Conservation (phyloP, 1,284 basidiomycete species). For the Trametes sp. region DNA sequence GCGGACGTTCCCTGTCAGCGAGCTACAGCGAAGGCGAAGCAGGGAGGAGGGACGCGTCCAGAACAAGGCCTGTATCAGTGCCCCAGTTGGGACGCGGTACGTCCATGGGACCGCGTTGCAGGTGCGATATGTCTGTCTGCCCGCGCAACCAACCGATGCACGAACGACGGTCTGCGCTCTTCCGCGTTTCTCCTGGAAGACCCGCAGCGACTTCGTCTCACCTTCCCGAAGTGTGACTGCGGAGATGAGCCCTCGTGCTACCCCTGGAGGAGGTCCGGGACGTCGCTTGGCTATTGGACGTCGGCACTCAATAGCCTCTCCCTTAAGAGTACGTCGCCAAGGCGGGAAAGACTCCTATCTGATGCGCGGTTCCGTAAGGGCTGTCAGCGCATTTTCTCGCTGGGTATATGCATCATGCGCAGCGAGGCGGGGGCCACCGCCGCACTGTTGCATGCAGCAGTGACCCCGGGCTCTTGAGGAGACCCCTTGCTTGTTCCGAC, state of each 20-base stretch:
- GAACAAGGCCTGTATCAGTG: neutral
- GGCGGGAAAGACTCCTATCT: neutral
- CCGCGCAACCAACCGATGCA: no score
- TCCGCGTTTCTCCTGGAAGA: neutral
- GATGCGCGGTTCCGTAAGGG: neutral
- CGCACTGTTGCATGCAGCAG: no score
- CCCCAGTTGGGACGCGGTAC: neutral
- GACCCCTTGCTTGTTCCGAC: neutral
- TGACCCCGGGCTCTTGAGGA: no score
- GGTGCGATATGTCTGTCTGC: no score
- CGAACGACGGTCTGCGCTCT: neutral
- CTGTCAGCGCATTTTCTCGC: neutral
- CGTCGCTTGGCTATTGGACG: neutral
- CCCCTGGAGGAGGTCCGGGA: neutral
- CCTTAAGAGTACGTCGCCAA: neutral
- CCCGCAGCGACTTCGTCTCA: neutral
- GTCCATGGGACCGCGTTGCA: neutral
- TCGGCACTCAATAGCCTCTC: neutral
- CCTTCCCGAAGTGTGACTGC: slow-evolving; percentile 4
- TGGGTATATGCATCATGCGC: neutral
- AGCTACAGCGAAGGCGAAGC: no score
- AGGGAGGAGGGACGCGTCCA: neutral
- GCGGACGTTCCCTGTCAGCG: neutral
- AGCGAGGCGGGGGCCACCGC: neutral
- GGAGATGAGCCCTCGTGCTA: neutral